Evolutionary conservation across 208 protist species (phyloP), one percentile per base, ranked within the genome.

Genomic region (Blastocrithidia nonstop): DNA sequence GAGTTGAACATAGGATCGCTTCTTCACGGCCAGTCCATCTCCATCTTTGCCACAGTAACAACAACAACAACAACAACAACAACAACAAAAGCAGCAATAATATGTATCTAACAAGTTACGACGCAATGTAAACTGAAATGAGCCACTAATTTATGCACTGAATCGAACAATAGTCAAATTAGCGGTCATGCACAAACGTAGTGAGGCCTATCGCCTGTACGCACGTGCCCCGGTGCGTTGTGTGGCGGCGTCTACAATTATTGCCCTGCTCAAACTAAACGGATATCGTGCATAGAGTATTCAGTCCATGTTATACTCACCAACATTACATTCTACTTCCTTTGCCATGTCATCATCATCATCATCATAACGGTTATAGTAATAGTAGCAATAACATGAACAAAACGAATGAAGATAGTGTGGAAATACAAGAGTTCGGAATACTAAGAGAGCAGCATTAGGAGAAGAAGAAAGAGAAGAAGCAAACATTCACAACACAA

Each of bases 191-290:
- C 71, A 52, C 16, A 50, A 69, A 7, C 38, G 55, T 26, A 71
- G 60, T 16, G 45, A 71, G 13, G 72, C 82, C 24, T 83, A 79
- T 40, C 68, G 77, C 6, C 59, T 92, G 20, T 88, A 84, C 61
- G 65, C 75, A 11, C 70, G 63, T 40, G 19, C 60, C 4, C 77
- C 82, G 1, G 21, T 58, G 0, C 24, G 45, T 16, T 61, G 43
- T 28, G 36, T 92, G 15, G 60, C 67, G 0, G 26, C 45, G 11
- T 47, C 50, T 5, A 79, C 75, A 9, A 85, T 72, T 4, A 25
- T 25, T 17, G 56, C 74, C 2, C 45, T 92, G 69, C 56, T 92
- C 17, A 67, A 66, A 31, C 54, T 80, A 50, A 59, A 75, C 46
- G 58, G 59, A 23, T 85, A 80, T 49, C 56, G 62, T 4, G 80